Conservation (phyloP, 2,329 filamentous ascomycete species). For the Botryotinia convoluta region DNA sequence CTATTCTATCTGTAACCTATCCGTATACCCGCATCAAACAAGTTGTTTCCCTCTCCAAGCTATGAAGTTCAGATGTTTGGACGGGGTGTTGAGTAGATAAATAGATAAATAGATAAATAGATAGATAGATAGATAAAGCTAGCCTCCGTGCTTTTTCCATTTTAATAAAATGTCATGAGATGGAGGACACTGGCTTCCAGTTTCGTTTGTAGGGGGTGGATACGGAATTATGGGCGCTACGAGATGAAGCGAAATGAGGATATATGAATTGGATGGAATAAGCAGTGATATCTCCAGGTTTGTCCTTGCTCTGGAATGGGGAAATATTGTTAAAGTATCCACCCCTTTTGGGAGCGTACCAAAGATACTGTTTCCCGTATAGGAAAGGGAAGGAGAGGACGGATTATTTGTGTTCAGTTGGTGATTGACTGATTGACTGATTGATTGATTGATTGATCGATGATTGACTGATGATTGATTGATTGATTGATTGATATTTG, state of each 20-base stretch:
- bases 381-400: background rate
- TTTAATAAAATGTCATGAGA: background rate
- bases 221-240: background rate
- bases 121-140: background rate
- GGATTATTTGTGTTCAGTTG: background rate
- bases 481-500: background rate
- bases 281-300: background rate
- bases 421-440: background rate
- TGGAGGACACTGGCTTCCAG: background rate
- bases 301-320: background rate
- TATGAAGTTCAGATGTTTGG: background rate
- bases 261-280: background rate
- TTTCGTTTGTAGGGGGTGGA: background rate
- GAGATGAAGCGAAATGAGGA: constrained; percentile 4
- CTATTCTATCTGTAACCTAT: background rate
- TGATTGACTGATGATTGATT: background rate
- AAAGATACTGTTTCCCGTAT: background rate
- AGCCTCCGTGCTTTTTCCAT: background rate
- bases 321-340: background rate
- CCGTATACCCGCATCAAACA: background rate
- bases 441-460: background rate
- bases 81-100: background rate
- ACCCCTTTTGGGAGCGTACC: background rate
- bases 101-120: background rate
- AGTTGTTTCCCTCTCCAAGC: background rate